Evolutionary conservation across 2,329 filamentous ascomycete genomes (phyloP).

Genomic region (Trichoderma simmonsii): DNA sequence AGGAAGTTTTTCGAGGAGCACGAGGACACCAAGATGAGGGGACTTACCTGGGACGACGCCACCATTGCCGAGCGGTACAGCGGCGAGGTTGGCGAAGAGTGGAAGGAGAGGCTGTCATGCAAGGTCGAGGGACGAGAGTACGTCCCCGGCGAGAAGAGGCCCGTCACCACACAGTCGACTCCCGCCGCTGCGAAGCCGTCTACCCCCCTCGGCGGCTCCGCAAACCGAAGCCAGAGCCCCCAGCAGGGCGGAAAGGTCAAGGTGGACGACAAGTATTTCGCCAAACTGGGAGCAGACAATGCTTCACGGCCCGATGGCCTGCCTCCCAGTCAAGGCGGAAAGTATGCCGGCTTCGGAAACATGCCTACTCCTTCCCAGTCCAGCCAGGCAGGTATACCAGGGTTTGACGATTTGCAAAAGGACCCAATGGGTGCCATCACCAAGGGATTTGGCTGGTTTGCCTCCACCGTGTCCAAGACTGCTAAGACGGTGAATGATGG

Average conservation of each 20-base stretch:
- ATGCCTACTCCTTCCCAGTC: constrained; percentile 55
- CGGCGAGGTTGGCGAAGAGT: constrained; percentile 88
- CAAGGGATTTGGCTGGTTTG: constrained; percentile 94
- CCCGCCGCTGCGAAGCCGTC: constrained; percentile 36
- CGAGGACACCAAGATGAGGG: constrained; percentile 62
- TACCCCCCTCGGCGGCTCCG: constrained; percentile 41
- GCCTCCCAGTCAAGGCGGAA: constrained; percentile 86
- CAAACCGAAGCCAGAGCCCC: constrained; percentile 41
- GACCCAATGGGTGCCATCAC: constrained; percentile 85
- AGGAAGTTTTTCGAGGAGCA: constrained; percentile 80
- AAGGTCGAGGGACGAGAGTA: constrained; percentile 89
- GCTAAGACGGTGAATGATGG: constrained; percentile 88
- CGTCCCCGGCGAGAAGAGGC: constrained; percentile 66
- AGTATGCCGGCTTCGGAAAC: constrained; percentile 88
- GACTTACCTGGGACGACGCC: constrained; percentile 75
- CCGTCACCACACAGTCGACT: constrained; percentile 33
- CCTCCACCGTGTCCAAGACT: constrained; percentile 80
- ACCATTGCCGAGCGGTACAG: constrained; percentile 90
- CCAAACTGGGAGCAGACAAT: constrained; percentile 79
- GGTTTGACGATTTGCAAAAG: constrained; percentile 83
- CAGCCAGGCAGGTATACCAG: constrained; percentile 49
- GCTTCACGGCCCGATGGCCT: constrained; percentile 69
- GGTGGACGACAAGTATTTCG: constrained; percentile 87
- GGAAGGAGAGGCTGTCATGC: constrained; percentile 82
- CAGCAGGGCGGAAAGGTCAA: constrained; percentile 49